Percentiles rank a stretch among this genome's conserved stretches.
Conservation (phyloP, 2,329 filamentous ascomycete genomes). For the Curvularia sp. region DNA sequence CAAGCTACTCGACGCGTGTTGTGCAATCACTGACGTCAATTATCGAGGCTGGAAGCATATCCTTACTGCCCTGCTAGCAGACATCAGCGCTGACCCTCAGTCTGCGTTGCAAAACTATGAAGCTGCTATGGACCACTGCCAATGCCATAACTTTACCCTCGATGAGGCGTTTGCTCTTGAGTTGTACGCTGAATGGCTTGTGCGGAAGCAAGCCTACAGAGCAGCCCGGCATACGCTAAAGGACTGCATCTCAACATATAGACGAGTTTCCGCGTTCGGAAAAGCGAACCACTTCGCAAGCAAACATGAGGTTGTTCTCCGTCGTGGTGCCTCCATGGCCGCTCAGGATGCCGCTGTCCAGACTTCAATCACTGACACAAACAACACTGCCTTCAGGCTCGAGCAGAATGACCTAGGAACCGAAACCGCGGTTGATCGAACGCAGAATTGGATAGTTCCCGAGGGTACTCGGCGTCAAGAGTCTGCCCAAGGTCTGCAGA, state of each 20-base stretch:
- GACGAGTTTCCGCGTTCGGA: conserved; percentile 72
- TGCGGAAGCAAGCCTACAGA: conserved; percentile 68
- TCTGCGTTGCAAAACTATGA: conserved; percentile 71
- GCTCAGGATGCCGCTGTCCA: conserved; percentile 71
- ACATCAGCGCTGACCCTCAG: conserved; percentile 63
- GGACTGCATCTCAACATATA: conserved; percentile 72
- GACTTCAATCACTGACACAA: conserved; percentile 66
- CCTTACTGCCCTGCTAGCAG: conserved; percentile 71
- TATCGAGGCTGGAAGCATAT: conserved; percentile 73
- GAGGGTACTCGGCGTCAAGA: conserved; percentile 52
- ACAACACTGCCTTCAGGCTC: conserved; percentile 52
- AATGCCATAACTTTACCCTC: conserved; percentile 69
- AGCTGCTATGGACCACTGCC: conserved; percentile 72
- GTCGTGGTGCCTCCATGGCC: conserved; percentile 66
- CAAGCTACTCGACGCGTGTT: conserved; percentile 69
- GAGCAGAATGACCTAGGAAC: conserved; percentile 52
- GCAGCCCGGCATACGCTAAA: conserved; percentile 73
- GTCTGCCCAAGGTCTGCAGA: conserved; percentile 62
- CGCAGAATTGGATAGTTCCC: conserved; percentile 56
- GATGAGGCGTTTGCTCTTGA: conserved; percentile 78
- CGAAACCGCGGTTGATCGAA: conserved; percentile 54
- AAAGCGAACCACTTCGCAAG: conserved; percentile 72
- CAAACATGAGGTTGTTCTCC: conserved; percentile 71
- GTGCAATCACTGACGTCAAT: conserved; percentile 70
- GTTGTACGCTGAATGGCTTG: conserved; percentile 74